Conservation (phyloP, 495 filamentous ascomycete species). For the Coniosporium apollinis region DNA sequence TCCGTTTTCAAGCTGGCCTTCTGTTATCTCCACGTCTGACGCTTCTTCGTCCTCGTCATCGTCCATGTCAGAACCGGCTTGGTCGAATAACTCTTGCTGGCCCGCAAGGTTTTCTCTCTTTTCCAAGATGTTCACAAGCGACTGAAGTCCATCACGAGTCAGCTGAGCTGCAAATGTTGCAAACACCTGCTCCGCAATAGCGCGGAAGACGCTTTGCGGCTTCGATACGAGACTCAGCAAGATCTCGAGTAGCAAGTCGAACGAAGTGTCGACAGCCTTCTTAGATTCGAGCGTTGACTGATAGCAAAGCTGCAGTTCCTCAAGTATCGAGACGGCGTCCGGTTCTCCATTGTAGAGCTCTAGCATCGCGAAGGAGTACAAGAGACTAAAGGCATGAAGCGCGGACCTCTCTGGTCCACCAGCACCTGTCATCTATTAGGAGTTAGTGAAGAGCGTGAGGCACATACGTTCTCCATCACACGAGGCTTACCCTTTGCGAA, state of each 20-base stretch:
- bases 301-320: conserved; percentile 57
- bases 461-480: no score
- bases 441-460: no score
- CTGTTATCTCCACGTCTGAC: conserved; percentile 22
- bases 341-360: conserved; percentile 80
- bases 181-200: conserved; percentile 78
- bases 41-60: conserved; percentile 27
- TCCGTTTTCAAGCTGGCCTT: conserved; percentile 3
- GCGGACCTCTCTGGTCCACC: conserved; percentile 23
- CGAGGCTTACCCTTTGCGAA: no score
- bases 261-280: conserved; percentile 41
- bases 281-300: conserved; percentile 37
- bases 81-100: conserved; percentile 72
- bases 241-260: conserved; percentile 70
- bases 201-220: conserved; percentile 67
- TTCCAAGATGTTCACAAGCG: conserved; percentile 45
- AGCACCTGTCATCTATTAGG: no score
- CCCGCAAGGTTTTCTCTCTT: conserved; percentile 69
- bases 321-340: conserved; percentile 59
- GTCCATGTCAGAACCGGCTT: conserved; percentile 46
- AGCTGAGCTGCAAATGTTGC: conserved; percentile 55
- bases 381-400: conserved; percentile 49
- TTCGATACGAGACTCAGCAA: conserved; percentile 75
- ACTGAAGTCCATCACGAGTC: conserved; percentile 52
- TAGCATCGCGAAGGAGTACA: conserved; percentile 73